Evolutionary conservation across 2,329 filamentous ascomycete genomes (phyloP).

Genomic region (Tolypocladium tundrense): DNA sequence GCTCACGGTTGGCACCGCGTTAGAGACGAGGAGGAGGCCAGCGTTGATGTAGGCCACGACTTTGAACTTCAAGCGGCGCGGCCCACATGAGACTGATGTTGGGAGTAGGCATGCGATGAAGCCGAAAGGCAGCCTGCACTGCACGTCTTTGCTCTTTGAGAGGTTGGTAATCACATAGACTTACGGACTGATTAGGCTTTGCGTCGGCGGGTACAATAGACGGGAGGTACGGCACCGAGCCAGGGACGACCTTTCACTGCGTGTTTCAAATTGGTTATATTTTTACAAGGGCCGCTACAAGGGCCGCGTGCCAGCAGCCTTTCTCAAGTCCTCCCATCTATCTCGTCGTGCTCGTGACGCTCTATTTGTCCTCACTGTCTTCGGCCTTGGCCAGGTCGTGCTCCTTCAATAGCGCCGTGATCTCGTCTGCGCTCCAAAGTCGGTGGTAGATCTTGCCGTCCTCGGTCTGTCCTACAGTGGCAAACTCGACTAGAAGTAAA

Average conservation of each 20-base stretch:
- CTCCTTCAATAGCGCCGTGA: conserved; percentile 86
- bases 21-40: conserved; percentile 43
- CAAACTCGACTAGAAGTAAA: conserved; percentile 71
- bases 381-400: conserved; percentile 88
- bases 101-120: background rate
- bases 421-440: conserved; percentile 94
- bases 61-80: conserved; percentile 13
- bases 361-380: conserved; percentile 54
- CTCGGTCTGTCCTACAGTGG: conserved; percentile 91
- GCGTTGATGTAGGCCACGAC: conserved; percentile 24
- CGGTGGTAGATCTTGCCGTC: conserved; percentile 97
- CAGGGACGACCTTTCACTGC: background rate
- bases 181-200: background rate
- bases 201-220: background rate
- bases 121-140: background rate
- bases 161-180: background rate
- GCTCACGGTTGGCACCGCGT: conserved; percentile 30
- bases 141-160: too few species aligned
- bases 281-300: conserved; percentile 10
- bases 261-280: conserved; percentile 3
- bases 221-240: background rate
- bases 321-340: conserved; percentile 5
- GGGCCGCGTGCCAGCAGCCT: conserved; percentile 1
- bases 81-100: conserved; percentile 14
- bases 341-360: conserved; percentile 1